phyloP scores from a whole-genome alignment of 768 basidiomycete genomes.

The Tubosaeta sp. region DNA sequence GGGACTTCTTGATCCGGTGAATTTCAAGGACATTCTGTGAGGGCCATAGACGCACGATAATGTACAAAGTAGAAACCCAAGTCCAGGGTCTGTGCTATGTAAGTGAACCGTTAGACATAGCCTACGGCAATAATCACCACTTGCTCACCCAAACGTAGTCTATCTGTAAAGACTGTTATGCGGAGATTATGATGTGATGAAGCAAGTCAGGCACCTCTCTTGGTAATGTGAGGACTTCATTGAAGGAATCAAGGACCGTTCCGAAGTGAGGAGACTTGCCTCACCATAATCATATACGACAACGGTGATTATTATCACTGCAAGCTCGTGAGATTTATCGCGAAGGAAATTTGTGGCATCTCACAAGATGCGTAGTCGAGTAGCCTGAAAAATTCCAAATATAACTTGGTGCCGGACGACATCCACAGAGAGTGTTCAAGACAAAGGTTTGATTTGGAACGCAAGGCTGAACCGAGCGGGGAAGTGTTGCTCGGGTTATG shows the following conservation, averaged over 20 bases:
- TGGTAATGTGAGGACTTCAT: background rate
- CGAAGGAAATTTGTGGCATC: background rate
- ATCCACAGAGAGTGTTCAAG: no score
- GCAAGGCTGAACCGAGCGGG: no score
- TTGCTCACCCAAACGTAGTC: slow-evolving; percentile 1
- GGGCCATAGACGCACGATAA: background rate
- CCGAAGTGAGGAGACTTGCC: background rate
- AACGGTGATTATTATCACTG: background rate
- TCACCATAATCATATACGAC: slow-evolving; percentile 1
- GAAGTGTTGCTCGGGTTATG: no score
- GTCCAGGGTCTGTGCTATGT: slow-evolving; percentile 1
- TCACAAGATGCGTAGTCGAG: background rate
- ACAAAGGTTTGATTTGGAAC: no score
- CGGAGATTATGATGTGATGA: no score
- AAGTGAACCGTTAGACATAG: background rate
- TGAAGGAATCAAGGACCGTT: background rate
- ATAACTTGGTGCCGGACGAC: no score
- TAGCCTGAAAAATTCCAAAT: background rate
- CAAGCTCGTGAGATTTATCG: background rate
- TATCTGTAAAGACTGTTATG: background rate
- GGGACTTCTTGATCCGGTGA: background rate
- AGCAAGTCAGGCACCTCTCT: background rate
- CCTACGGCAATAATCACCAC: background rate
- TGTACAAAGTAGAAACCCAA: background rate
- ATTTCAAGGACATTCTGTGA: background rate